Evolutionary conservation across 495 filamentous ascomycete genomes (phyloP).

Genomic region (Lepraria neglecta): DNA sequence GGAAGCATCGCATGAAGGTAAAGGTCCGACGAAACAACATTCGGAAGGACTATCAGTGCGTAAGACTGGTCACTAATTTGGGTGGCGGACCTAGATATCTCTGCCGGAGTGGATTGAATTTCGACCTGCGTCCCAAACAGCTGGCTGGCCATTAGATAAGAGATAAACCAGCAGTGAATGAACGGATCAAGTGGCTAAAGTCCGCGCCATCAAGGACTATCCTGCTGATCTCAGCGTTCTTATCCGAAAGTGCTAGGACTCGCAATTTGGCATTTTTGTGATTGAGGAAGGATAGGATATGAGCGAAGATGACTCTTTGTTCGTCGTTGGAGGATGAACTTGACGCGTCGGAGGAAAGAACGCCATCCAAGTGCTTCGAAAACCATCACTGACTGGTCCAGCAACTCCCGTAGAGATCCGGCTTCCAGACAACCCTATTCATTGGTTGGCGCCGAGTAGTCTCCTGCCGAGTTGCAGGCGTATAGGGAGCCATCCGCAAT

Average conservation of each 20-base stretch:
- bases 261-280: conserved; percentile 5
- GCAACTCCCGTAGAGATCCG: conserved; percentile 11
- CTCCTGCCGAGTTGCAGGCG: neutral
- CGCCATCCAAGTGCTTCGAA: neutral
- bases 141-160: neutral
- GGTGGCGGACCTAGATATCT: neutral
- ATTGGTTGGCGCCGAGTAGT: conserved; percentile 26
- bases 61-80: neutral
- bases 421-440: conserved; percentile 34
- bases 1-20: neutral
- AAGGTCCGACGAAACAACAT: neutral
- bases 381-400: neutral
- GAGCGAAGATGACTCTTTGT: too few relatives aligned
- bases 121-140: neutral
- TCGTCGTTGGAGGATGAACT: neutral
- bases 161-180: neutral
- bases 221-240: neutral
- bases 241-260: neutral
- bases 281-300: neutral
- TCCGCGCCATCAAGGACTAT: neutral
- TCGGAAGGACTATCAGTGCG: neutral
- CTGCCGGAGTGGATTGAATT: neutral
- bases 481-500: neutral
- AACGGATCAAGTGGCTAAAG: neutral
- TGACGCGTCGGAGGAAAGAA: conserved; percentile 7